Conservation (phyloP, 2,329 filamentous ascomycete species). For the Alternaria hordeiaustralica region DNA sequence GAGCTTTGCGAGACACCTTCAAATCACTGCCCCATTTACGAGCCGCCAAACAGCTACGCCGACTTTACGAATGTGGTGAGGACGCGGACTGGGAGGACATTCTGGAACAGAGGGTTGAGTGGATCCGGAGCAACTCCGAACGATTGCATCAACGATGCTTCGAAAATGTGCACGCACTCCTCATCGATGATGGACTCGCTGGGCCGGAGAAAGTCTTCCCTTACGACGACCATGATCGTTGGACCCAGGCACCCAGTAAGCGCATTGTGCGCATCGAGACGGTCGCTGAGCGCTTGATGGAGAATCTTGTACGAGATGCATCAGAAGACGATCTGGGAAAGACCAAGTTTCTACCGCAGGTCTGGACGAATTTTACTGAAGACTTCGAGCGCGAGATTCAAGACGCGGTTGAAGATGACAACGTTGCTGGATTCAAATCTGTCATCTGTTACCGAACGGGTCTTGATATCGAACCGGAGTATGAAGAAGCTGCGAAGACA, state of each 20-base stretch:
- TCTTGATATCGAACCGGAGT: slow-evolving; percentile 60
- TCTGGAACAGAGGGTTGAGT: slow-evolving; percentile 56
- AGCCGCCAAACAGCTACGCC: slow-evolving; percentile 71
- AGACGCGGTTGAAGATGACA: slow-evolving; percentile 65
- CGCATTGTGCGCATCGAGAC: slow-evolving; percentile 81
- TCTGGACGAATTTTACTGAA: slow-evolving; percentile 55
- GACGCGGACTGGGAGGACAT: slow-evolving; percentile 67
- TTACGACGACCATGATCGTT: slow-evolving; percentile 65
- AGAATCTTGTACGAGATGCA: slow-evolving; percentile 55
- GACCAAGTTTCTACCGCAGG: slow-evolving; percentile 43
- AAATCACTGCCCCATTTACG: slow-evolving; percentile 73
- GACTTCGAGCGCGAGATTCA: slow-evolving; percentile 62
- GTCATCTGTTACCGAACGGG: slow-evolving; percentile 83
- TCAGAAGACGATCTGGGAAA: slow-evolving; percentile 43
- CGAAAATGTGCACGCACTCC: slow-evolving; percentile 72
- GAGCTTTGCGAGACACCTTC: slow-evolving; percentile 67
- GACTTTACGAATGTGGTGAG: slow-evolving; percentile 64
- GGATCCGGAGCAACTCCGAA: slow-evolving; percentile 56
- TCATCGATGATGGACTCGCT: slow-evolving; percentile 79
- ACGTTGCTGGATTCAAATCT: slow-evolving; percentile 81
- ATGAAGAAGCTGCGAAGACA: slow-evolving; percentile 45
- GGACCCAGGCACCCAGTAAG: slow-evolving; percentile 68
- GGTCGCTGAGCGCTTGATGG: slow-evolving; percentile 68
- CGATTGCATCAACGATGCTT: slow-evolving; percentile 70
- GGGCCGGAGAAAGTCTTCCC: slow-evolving; percentile 62